These are phyloP conservation scores for Corchorus olitorius DNA, from an alignment of 345 rosid species.

Conservation along the genomic window DNA sequence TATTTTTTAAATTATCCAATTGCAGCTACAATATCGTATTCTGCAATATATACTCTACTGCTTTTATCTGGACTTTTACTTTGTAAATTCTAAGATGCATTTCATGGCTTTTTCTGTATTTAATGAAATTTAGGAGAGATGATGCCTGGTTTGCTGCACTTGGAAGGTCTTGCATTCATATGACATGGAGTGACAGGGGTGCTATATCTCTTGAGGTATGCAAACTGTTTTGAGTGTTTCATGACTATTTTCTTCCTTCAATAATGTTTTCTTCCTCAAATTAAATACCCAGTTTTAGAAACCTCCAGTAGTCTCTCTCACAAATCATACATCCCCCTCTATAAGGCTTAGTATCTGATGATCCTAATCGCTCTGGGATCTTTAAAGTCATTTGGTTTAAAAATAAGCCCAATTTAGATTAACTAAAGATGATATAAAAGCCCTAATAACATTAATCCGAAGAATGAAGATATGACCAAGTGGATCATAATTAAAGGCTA, in stretches of 20 bases:
- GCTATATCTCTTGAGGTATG: conserved; percentile 22
- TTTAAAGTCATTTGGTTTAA: no score
- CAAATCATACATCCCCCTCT: no score
- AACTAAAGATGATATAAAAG: neutral
- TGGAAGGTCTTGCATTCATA: no score
- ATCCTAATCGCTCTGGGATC: no score
- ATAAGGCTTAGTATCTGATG: no score
- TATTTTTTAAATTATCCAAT: neutral
- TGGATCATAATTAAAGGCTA: neutral
- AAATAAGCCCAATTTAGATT: neutral
- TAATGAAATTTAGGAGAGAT: neutral
- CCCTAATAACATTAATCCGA: neutral
- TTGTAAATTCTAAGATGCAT: neutral
- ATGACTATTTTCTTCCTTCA: neutral
- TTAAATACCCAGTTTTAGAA: no score
- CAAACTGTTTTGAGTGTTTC: conserved; percentile 1
- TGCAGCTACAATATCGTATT: neutral
- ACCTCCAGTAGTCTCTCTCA: neutral
- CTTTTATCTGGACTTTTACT: neutral
- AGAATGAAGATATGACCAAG: neutral
- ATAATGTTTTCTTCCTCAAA: no score
- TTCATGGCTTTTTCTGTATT: neutral
- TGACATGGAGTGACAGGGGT: no score
- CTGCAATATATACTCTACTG: neutral
- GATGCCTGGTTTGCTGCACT: no score